Base-by-base conservation (phyloP, 2,329 filamentous ascomycete genomes). In the Sporothrix phasma region DNA sequence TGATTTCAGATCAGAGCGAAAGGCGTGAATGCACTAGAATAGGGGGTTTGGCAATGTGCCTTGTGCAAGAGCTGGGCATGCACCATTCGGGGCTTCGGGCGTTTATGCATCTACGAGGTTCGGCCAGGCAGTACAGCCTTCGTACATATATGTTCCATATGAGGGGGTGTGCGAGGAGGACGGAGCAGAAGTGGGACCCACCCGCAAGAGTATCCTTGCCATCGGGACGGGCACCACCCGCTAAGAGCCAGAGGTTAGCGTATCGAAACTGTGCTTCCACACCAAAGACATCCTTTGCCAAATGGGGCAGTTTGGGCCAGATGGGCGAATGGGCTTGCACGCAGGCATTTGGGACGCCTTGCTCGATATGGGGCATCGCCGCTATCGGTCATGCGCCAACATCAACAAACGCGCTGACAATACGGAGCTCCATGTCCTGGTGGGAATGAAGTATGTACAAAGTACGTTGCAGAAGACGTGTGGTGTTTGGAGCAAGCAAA, bases 191-290 rank as follows among this genome's bases (percentile, higher is more conserved):
- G n/a, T n/a, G n/a, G 17, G 34, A 19, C 54, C 37, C 54, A 43
- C 37, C 54, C 22, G 29, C 22, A 22, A n/a, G 15, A 7, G 26
- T 8, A 64, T 43, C 61, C 61, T 19, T 29, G 53, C 24, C 45
- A 31, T 60, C 46, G 62, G 61, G 53, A 59, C 54, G 61, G 47
- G 49, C 61, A 63, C 56, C 61, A 47, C 61, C 61, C 61, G 61
- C 61, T 56, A 54, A 43, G 37, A 58, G 37, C 37, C 34, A 37
- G 37, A 10, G 53, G 37, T 19, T 58, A 43, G 53, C 53, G 53
- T 43, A 43, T 58, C 19, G 22, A 37, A 53, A 29, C 22, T 54
- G 31, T 6, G 22, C 53, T 34, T 15, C n/a, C n/a, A 15, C 8
- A 22, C n/a, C 45, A 10, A 26, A 22, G 24, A 26, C 11, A 37